phyloP scores from a whole-genome alignment of 73 alveolate species.

The Paramecium octaurelia region DNA sequence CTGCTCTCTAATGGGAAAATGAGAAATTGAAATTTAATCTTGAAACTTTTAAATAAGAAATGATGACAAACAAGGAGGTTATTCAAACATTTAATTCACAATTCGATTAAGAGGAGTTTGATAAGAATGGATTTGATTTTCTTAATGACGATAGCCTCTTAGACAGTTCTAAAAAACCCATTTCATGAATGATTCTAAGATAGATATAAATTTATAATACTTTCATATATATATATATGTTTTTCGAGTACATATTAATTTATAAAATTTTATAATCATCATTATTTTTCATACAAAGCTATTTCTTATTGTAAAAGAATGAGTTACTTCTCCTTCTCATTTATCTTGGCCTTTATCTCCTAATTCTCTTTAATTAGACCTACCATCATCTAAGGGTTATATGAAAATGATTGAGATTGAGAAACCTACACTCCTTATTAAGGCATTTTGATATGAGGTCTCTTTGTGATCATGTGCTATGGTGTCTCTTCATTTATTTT shows the following conservation, averaged over 20 bases:
- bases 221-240: not conserved
- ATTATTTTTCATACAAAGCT: not conserved
- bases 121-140: slow-evolving; percentile 17
- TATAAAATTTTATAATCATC: not conserved
- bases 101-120: slow-evolving; percentile 22
- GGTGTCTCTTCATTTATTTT: not conserved
- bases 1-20: slow-evolving; percentile 22
- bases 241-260: not conserved
- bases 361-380: not conserved
- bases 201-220: not conserved
- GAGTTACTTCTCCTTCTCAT: not conserved
- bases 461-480: not conserved
- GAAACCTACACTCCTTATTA: not conserved
- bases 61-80: not conserved
- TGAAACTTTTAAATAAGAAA: slow-evolving; percentile 19
- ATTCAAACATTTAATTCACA: not conserved
- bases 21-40: slow-evolving; percentile 15
- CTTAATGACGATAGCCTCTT: slow-evolving; percentile 13
- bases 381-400: not conserved
- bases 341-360: not conserved
- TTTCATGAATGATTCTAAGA: not conserved
- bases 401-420: not conserved
- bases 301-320: not conserved
- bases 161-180: not conserved
- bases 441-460: not conserved